These are phyloP conservation scores for Chytriomyces hyalinus DNA, from an alignment of 192 early-diverging fungal genomes.

Conservation along the genomic window DNA sequence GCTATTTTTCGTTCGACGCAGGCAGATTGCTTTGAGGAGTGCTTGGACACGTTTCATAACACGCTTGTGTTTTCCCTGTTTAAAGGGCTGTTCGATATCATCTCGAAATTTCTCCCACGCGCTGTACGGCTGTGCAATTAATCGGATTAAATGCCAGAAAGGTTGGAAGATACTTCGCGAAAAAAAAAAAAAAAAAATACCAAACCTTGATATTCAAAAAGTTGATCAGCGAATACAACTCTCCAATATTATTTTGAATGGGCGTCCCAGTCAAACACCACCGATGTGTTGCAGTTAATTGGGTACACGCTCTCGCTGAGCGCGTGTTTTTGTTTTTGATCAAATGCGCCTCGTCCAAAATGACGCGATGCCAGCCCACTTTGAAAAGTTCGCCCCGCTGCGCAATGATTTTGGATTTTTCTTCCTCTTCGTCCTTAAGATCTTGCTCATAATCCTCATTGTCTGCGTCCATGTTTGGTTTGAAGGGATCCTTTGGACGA, in stretches of 20 bases:
- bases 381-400: slow-evolving; percentile 39
- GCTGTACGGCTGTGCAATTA: slow-evolving; percentile 34
- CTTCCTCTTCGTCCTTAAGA: slow-evolving; percentile 6
- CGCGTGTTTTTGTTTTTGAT: slow-evolving; percentile 52
- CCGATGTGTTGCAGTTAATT: slow-evolving; percentile 38
- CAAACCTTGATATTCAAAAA: slow-evolving; percentile 42
- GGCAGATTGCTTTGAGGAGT: slow-evolving; percentile 56
- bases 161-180: background rate
- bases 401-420: background rate
- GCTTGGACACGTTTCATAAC: slow-evolving; percentile 64
- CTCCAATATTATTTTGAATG: slow-evolving; percentile 49
- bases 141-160: background rate
- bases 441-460: slow-evolving; percentile 33
- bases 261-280: slow-evolving; percentile 58
- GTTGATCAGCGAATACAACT: slow-evolving; percentile 46
- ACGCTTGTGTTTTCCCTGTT: slow-evolving; percentile 30
- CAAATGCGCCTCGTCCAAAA: slow-evolving; percentile 53
- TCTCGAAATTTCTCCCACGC: slow-evolving; percentile 47
- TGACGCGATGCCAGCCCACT: slow-evolving; percentile 44
- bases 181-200: background rate
- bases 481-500: background rate
- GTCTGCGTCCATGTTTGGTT: background rate
- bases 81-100: slow-evolving; percentile 57
- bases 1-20: slow-evolving; percentile 75
- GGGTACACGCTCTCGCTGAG: slow-evolving; percentile 32